phyloP scores from a whole-genome alignment of 495 filamentous ascomycete species.

The Penicillium steckii region DNA sequence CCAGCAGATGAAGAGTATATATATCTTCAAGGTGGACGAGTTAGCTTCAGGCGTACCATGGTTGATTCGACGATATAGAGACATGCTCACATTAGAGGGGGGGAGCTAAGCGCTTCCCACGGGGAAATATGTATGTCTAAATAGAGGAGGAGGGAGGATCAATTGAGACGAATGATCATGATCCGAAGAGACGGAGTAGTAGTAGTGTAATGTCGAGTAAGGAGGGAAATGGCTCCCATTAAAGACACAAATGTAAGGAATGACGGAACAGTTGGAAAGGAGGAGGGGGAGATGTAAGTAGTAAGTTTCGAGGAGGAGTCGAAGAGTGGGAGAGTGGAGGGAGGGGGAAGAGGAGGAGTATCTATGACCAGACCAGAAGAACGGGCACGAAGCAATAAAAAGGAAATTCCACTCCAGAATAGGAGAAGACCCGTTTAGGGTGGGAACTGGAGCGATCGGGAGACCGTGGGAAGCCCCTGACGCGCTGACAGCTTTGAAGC shows the following conservation, averaged over 20 bases:
- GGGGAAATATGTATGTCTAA: neutral
- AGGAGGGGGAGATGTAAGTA: conserved; percentile 30
- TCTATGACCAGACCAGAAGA: conserved; percentile 30
- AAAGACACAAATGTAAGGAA: neutral
- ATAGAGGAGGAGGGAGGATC: no score
- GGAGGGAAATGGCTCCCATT: conserved; percentile 18
- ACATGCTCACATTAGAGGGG: conserved; percentile 11
- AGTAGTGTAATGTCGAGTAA: conserved; percentile 21
- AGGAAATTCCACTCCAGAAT: conserved; percentile 39
- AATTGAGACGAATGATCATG: conserved; percentile 22
- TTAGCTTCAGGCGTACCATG: conserved; percentile 1
- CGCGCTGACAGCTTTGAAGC: conserved; percentile 42
- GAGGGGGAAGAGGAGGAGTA: conserved; percentile 14
- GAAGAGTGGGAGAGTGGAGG: conserved; percentile 19
- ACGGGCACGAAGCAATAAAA: conserved; percentile 36
- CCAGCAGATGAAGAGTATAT: conserved; percentile 43
- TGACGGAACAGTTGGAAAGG: neutral
- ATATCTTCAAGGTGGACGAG: conserved; percentile 4
- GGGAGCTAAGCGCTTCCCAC: conserved; percentile 13
- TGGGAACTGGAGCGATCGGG: conserved; percentile 33
- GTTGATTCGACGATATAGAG: conserved; percentile 1
- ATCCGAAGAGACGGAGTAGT: no score
- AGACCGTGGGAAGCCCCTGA: conserved; percentile 42
- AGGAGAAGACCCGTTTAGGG: conserved; percentile 39
- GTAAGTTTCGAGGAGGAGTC: conserved; percentile 28